These are phyloP conservation scores for Eimeria tenella DNA, from an alignment of 169 alveolate species.

Conservation along the genomic window DNA sequence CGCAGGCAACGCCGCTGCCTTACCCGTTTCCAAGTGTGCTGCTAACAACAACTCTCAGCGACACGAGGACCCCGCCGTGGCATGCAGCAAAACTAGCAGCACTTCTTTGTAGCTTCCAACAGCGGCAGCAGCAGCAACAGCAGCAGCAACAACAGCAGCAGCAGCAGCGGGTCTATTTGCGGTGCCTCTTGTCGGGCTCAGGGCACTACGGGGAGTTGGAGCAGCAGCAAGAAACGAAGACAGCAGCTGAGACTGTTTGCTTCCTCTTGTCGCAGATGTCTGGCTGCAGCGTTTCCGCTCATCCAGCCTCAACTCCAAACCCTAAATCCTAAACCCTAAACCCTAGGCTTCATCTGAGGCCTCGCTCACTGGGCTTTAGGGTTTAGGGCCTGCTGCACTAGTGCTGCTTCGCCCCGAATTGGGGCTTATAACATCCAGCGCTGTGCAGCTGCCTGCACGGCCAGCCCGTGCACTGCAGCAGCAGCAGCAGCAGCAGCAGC, in stretches of 20 bases:
- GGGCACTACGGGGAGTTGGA: conserved; percentile 18
- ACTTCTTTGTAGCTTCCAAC: not conserved
- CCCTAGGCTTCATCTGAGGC: too few relatives aligned
- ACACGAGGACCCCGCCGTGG: conserved; percentile 35
- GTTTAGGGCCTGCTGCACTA: not conserved
- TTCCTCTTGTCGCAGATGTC: not conserved
- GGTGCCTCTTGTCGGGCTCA: not conserved
- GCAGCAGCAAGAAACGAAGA: not conserved
- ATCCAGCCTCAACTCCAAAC: not conserved
- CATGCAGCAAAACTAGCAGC: conserved; percentile 50
- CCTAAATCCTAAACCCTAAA: too few relatives aligned
- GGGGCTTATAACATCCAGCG: not conserved
- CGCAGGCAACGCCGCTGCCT: not conserved
- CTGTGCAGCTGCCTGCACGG: not conserved
- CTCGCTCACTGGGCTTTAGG: too few relatives aligned
- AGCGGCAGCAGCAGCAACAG: not conserved
- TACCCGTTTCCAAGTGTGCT: not conserved
- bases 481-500: not conserved
- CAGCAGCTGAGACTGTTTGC: conserved; percentile 15
- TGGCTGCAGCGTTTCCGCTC: not conserved
- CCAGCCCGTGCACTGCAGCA: not conserved
- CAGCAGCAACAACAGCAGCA: not conserved
- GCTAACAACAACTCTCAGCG: conserved; percentile 1
- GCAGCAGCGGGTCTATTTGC: conserved; percentile 7
- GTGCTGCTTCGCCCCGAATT: not conserved